Evolutionary conservation across 768 basidiomycete genomes (phyloP), one percentile per base, ranked within the genome.

Genomic region (Thelephora ganbajun): DNA sequence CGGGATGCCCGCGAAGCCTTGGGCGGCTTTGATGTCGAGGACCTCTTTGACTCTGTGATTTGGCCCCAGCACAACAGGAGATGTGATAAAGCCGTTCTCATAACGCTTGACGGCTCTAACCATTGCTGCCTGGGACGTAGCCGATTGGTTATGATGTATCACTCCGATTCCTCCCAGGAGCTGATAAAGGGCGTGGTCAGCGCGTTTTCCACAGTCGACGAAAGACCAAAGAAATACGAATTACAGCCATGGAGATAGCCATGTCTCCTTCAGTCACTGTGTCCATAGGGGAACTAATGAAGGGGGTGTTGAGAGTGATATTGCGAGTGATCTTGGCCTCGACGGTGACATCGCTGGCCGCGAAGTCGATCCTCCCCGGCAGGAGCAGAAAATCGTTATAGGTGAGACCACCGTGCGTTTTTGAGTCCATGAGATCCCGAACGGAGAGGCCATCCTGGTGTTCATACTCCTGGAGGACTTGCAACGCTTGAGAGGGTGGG

Each of bases 271-370:
- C 96, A 1, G 96, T 98, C 56, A 98, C 96, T 41, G 96, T 99
- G 69, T 99, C 96, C 96, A 99, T 99, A 13, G 96, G 94, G 45
- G 89, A 93, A 63, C 90, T 94, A 71, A 97, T 71, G 68, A 99
- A 94, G 0, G 94, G 96, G 0, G 92, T 93, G 68, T 91, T 97
- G 57, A 99, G 73, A 37, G 71, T 67, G 56, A 97, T 87, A 56
- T 96, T 96, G 48, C 85, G 80, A 19, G 94, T 96, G 50, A 99
- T 80, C 47, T 73, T 77, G 57, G 79, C 84, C 68, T 97, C 90
- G 2, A 88, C 80, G 56, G 75, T 59, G 61, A 92, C 93, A 39
- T 77, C 77, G 13, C 74, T 72, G 1, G 88, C 86, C 11, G 84
- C 71, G 64, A 99, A 99, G 69, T 92, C 81, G 58, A 99, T 97